A percentile compares a stretch with the other conserved stretches of the same genome.
These are phyloP conservation scores for Wallacemonas rigidus DNA, from an alignment of 208 protist genomes.

Conservation along the genomic window DNA sequence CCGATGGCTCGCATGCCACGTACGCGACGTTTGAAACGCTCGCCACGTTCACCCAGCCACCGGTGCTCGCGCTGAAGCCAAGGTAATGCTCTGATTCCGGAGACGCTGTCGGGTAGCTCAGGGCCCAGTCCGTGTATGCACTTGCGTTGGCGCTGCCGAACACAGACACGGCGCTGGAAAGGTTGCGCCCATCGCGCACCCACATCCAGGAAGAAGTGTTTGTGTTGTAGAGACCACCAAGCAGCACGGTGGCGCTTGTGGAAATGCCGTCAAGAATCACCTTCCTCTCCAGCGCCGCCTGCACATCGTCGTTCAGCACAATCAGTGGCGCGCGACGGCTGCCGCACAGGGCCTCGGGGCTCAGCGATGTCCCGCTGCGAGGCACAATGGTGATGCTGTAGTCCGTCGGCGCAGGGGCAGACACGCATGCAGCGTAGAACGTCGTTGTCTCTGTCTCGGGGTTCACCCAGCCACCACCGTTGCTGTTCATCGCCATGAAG, in stretches of 20 bases:
- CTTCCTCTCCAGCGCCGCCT: slow-evolving; percentile 12
- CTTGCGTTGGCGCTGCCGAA: slow-evolving; percentile 4
- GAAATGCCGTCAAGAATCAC: slow-evolving; percentile 7
- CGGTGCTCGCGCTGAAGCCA: slow-evolving; percentile 10
- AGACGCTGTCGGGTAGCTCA: background rate
- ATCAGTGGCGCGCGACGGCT: background rate
- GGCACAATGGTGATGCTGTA: slow-evolving; percentile 3
- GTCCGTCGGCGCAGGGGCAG: background rate
- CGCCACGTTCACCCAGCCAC: slow-evolving; percentile 13
- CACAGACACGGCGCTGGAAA: background rate
- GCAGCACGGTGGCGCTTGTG: slow-evolving; percentile 7
- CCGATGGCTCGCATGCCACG: slow-evolving; percentile 1
- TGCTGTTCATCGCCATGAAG: background rate
- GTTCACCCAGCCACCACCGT: slow-evolving; percentile 4
- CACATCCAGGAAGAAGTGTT: background rate
- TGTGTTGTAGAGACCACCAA: slow-evolving; percentile 10
- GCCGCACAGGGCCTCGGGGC: slow-evolving; percentile 3
- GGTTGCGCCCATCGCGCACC: slow-evolving; percentile 7
- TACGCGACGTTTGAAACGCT: background rate
- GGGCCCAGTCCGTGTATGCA: slow-evolving; percentile 10
- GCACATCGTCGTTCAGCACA: slow-evolving; percentile 8
- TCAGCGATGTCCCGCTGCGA: background rate
- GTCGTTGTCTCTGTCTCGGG: background rate
- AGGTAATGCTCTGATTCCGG: background rate
- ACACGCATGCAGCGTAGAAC: slow-evolving; percentile 8